These are phyloP conservation scores for Myxozyma mucilagina DNA, from an alignment of 805 yeast genomes.

Conservation along the genomic window DNA sequence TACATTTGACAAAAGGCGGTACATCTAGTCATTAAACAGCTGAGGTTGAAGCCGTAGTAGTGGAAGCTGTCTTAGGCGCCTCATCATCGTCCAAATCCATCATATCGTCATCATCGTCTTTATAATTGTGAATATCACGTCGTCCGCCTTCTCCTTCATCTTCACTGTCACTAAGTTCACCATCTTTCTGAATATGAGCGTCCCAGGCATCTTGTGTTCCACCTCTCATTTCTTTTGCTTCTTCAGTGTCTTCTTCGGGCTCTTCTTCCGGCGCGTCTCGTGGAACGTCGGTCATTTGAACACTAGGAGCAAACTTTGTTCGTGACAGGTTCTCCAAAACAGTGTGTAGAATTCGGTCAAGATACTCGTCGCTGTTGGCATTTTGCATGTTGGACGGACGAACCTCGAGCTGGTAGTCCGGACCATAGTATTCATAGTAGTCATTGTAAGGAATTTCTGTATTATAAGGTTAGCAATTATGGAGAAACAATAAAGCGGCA, in stretches of 20 bases:
- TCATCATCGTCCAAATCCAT: conserved; percentile 22
- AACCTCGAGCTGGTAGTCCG: conserved; percentile 92
- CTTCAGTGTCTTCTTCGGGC: conserved; percentile 77
- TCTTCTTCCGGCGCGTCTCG: conserved; percentile 71
- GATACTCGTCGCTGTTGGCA: conserved; percentile 89
- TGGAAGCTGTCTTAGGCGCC: neutral
- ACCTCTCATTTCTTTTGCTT: conserved; percentile 84
- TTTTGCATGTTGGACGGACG: conserved; percentile 95
- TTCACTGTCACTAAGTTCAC: conserved; percentile 49
- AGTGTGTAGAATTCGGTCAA: conserved; percentile 77
- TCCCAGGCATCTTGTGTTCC: conserved; percentile 88
- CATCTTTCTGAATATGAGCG: conserved; percentile 63
- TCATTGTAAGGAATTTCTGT: conserved; percentile 89
- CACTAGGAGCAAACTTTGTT: conserved; percentile 96
- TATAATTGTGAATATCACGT: conserved; percentile 31
- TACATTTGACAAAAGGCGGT: neutral
- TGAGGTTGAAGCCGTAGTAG: neutral
- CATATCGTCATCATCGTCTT: conserved; percentile 22
- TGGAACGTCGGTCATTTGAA: conserved; percentile 88
- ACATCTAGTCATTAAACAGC: neutral
- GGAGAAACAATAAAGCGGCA: neutral
- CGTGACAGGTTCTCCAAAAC: conserved; percentile 77
- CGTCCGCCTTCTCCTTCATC: conserved; percentile 37
- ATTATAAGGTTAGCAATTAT: neutral
- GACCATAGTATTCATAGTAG: conserved; percentile 95